Conservation (phyloP, 176 grass and related monocot genomes). For the Eleusine indica region DNA sequence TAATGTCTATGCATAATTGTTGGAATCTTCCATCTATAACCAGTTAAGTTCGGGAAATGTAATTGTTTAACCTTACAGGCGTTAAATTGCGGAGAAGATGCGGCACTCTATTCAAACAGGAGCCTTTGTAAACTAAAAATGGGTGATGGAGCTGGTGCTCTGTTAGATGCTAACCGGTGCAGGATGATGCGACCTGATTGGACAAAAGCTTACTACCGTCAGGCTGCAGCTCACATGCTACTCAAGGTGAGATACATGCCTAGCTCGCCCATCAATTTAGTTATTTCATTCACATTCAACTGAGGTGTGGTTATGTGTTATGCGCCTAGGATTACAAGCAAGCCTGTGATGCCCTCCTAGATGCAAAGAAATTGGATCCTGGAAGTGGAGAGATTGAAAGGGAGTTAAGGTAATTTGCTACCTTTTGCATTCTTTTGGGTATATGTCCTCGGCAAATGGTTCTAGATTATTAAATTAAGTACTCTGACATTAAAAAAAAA, state of each 20-base stretch:
- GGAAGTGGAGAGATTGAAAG: slow-evolving; percentile 28
- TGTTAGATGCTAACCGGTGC: slow-evolving; percentile 41
- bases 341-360: slow-evolving; percentile 37
- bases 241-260: not conserved
- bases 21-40: not conserved
- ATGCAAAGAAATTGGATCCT: slow-evolving; percentile 37
- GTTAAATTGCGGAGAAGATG: slow-evolving; percentile 9
- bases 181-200: slow-evolving; percentile 45
- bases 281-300: not conserved
- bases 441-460: too few relatives aligned
- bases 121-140: slow-evolving; percentile 47
- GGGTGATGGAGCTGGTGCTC: slow-evolving; percentile 48
- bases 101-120: slow-evolving; percentile 51
- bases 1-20: not conserved
- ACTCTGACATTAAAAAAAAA: too few relatives aligned
- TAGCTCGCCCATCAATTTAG: not conserved
- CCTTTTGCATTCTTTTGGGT: not conserved
- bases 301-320: not conserved
- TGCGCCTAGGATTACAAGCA: slow-evolving; percentile 30
- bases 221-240: slow-evolving; percentile 37
- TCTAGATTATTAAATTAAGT: too few relatives aligned
- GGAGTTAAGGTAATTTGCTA: not conserved
- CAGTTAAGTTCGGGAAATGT: not conserved
- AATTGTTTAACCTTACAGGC: slow-evolving; percentile 28
- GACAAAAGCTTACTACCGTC: slow-evolving; percentile 51